Percentiles rank a stretch among this genome's conserved stretches.
Conservation (phyloP, 352 stramenopile species). For the Pythium biforme region DNA sequence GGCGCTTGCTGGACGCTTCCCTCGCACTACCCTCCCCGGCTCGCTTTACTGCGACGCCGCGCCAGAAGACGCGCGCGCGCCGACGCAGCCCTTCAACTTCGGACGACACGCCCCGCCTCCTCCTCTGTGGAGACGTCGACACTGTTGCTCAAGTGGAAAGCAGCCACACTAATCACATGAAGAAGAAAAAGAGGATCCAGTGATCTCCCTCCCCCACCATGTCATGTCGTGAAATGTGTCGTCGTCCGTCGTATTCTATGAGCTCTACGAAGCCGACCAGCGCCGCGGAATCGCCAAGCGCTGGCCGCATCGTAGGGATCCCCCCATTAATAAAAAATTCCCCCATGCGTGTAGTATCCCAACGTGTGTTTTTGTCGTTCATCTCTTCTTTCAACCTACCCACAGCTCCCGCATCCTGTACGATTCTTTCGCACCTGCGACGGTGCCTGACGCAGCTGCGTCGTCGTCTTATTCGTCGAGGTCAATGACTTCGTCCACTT, state of each 20-base stretch:
- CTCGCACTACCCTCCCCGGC: background rate
- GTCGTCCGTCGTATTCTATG: background rate
- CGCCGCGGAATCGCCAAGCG: background rate
- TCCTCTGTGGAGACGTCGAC: constrained; percentile 8
- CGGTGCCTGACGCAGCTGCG: background rate
- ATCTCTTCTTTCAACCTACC: background rate
- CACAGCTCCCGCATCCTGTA: no score
- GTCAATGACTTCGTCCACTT: constrained; percentile 43
- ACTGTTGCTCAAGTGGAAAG: constrained; percentile 51
- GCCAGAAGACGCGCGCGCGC: constrained; percentile 20
- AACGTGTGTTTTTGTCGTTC: background rate
- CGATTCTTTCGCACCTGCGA: no score
- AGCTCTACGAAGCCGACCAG: background rate
- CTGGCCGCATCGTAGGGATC: background rate
- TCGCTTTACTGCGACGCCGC: constrained; percentile 1
- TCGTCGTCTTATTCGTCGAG: constrained; percentile 49
- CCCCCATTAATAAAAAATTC: background rate
- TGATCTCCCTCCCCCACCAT: constrained; percentile 16
- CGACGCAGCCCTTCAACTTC: constrained; percentile 11
- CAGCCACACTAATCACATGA: constrained; percentile 29
- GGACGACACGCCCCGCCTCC: constrained; percentile 12
- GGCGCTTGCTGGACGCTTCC: background rate
- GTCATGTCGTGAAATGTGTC: constrained; percentile 8
- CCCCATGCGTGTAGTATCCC: background rate
- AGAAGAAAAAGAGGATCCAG: constrained; percentile 34